A percentile compares a stretch with the other conserved stretches of the same genome.
Conservation (phyloP, 768 basidiomycete genomes). For the Lactifluus echinatus region DNA sequence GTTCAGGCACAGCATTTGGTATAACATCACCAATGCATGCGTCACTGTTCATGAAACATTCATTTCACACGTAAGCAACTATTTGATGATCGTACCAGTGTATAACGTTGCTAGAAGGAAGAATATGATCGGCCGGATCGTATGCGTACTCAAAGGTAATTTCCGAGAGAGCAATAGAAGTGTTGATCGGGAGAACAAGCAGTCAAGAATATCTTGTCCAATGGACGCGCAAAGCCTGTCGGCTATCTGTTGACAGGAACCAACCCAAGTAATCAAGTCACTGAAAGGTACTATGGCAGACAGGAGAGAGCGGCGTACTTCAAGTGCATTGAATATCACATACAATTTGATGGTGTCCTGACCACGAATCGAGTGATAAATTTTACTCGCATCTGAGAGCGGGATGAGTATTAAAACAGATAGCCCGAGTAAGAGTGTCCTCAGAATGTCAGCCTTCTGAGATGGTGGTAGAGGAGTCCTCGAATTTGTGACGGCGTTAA, state of each 20-base stretch:
- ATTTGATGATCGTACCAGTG: constrained; percentile 46
- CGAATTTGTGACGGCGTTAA: constrained; percentile 41
- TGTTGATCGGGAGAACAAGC: constrained; percentile 89
- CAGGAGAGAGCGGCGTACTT: constrained; percentile 47
- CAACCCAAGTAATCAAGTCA: background rate
- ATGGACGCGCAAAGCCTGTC: constrained; percentile 93
- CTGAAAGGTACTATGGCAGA: background rate
- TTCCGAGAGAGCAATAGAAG: constrained; percentile 62
- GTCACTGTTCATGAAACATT: constrained; percentile 43
- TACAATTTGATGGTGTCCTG: constrained; percentile 99
- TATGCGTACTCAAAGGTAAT: constrained; percentile 50
- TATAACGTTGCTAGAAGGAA: constrained; percentile 78
- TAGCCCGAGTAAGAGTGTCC: constrained; percentile 62
- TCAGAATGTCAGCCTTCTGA: constrained; percentile 90
- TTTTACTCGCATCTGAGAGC: constrained; percentile 91
- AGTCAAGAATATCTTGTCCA: constrained; percentile 95
- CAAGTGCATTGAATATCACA: constrained; percentile 97
- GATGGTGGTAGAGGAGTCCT: constrained; percentile 60
- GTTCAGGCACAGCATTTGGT: constrained; percentile 89
- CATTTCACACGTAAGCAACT: background rate
- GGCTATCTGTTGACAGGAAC: constrained; percentile 56
- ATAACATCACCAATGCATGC: constrained; percentile 92
- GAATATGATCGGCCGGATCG: constrained; percentile 74
- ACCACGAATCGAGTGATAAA: constrained; percentile 94
- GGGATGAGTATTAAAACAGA: constrained; percentile 70